Evolutionary conservation across 2,329 filamentous ascomycete species (phyloP).

Genomic region (Drechslerella dactyloides): DNA sequence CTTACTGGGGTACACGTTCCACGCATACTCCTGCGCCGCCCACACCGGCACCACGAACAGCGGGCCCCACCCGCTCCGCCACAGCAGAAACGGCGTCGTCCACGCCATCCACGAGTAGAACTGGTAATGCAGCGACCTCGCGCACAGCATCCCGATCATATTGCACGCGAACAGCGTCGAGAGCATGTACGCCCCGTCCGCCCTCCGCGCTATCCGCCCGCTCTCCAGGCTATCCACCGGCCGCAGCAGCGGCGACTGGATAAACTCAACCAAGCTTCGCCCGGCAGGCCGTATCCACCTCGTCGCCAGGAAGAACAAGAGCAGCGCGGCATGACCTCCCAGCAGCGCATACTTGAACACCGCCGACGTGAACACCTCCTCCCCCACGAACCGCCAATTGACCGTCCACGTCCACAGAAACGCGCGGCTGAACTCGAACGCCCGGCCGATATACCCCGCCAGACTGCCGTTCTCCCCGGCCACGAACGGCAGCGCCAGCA

Average conservation of each 20-base stretch:
- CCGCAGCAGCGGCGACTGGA: slow-evolving; percentile 59
- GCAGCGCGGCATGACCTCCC: slow-evolving; percentile 68
- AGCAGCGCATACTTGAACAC: slow-evolving; percentile 73
- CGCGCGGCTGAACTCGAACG: slow-evolving; percentile 87
- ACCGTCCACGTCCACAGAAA: slow-evolving; percentile 99
- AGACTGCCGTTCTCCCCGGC: slow-evolving; percentile 63
- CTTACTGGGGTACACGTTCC: slow-evolving; percentile 87
- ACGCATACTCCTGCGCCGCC: slow-evolving; percentile 85
- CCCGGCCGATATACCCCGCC: slow-evolving; percentile 75
- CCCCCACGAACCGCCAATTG: slow-evolving; percentile 95
- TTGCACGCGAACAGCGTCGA: slow-evolving; percentile 78
- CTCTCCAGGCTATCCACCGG: neutral
- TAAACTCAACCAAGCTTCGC: slow-evolving; percentile 66
- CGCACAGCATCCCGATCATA: slow-evolving; percentile 80
- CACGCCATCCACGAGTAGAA: slow-evolving; percentile 93
- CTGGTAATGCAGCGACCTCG: slow-evolving; percentile 89
- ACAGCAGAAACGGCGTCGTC: slow-evolving; percentile 85
- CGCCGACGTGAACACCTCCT: slow-evolving; percentile 76
- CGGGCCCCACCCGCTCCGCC: slow-evolving; percentile 74
- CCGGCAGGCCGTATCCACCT: slow-evolving; percentile 76
- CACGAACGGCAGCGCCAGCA: slow-evolving; percentile 72
- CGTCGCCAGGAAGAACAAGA: slow-evolving; percentile 69
- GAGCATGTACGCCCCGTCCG: slow-evolving; percentile 73
- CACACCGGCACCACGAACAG: slow-evolving; percentile 72
- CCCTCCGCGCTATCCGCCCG: slow-evolving; percentile 63